Conservation (phyloP, 2,329 filamentous ascomycete species). For the Dissoconium aciculare region DNA sequence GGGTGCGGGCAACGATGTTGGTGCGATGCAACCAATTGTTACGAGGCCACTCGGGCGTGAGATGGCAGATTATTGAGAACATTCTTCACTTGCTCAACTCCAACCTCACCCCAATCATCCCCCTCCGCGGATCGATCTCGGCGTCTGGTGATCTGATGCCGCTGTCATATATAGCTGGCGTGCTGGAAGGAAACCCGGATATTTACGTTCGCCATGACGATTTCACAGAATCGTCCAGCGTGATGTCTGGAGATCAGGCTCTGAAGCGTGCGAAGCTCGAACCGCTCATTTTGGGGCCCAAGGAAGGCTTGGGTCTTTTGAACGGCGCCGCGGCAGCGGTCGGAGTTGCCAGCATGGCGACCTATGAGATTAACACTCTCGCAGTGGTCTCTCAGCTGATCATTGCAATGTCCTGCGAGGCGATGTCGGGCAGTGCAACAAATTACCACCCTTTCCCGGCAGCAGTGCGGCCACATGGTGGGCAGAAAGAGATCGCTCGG, state of each 20-base stretch:
- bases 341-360: constrained; percentile 32
- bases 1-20: constrained; percentile 42
- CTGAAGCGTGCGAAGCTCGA: constrained; percentile 19
- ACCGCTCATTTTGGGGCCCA: constrained; percentile 30
- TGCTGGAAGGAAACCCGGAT: constrained; percentile 32
- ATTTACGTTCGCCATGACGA: constrained; percentile 26
- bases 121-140: constrained; percentile 42
- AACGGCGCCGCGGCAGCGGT: constrained; percentile 38
- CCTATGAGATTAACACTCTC: constrained; percentile 40
- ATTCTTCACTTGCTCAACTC: constrained; percentile 27
- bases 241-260: constrained; percentile 22
- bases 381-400: constrained; percentile 41
- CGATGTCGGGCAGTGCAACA: constrained; percentile 40
- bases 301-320: constrained; percentile 37
- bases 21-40: constrained; percentile 42
- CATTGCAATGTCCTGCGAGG: constrained; percentile 47
- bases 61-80: constrained; percentile 31
- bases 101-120: constrained; percentile 36
- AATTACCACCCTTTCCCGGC: constrained; percentile 47
- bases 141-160: constrained; percentile 44
- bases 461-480: constrained; percentile 41
- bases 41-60: constrained; percentile 42
- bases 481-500: constrained; percentile 42
- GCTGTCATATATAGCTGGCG: constrained; percentile 39
- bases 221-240: constrained; percentile 10